phyloP scores from a whole-genome alignment of 371 early-diverging fungal species.

The Mucor lusitanicus region DNA sequence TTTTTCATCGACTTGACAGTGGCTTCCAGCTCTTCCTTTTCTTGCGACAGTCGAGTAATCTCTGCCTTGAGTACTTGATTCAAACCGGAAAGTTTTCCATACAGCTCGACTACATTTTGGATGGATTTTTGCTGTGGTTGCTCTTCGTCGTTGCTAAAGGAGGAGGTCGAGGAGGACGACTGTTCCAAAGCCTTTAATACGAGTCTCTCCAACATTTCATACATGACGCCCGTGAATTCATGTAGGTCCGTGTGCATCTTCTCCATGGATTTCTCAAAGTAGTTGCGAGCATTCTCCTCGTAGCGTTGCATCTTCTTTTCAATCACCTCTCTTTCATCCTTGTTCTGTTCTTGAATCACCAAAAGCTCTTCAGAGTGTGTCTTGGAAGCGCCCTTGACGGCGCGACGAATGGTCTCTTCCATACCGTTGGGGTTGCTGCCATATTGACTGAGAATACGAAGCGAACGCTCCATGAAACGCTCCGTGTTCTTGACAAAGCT shows the following conservation, averaged over 20 bases:
- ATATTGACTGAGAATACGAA: slow-evolving; percentile 36
- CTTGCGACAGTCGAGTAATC: slow-evolving; percentile 27
- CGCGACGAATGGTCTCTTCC: slow-evolving; percentile 47
- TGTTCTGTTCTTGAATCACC: slow-evolving; percentile 28
- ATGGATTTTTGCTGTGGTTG: slow-evolving; percentile 3
- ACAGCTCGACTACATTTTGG: slow-evolving; percentile 17
- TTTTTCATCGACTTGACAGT: slow-evolving; percentile 20
- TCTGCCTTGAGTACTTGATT: slow-evolving; percentile 25
- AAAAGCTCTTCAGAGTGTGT: slow-evolving; percentile 30
- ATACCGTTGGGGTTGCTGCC: slow-evolving; percentile 33
- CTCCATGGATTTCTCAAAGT: slow-evolving; percentile 47
- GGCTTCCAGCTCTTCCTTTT: slow-evolving; percentile 21
- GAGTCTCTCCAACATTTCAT: slow-evolving; percentile 49
- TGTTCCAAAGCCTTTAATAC: slow-evolving; percentile 43
- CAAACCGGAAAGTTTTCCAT: slow-evolving; percentile 26
- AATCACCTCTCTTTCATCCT: slow-evolving; percentile 22
- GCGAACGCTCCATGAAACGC: slow-evolving; percentile 40
- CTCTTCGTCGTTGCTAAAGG: neutral
- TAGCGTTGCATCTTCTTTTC: slow-evolving; percentile 47
- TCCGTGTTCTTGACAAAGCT: slow-evolving; percentile 38
- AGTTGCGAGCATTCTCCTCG: slow-evolving; percentile 46
- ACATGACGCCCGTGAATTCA: slow-evolving; percentile 49
- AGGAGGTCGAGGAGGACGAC: neutral
- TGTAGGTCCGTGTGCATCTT: slow-evolving; percentile 45
- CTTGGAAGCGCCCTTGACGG: slow-evolving; percentile 46